Base-by-base conservation (phyloP, 257 asterid species). In the Avicennia marina region DNA sequence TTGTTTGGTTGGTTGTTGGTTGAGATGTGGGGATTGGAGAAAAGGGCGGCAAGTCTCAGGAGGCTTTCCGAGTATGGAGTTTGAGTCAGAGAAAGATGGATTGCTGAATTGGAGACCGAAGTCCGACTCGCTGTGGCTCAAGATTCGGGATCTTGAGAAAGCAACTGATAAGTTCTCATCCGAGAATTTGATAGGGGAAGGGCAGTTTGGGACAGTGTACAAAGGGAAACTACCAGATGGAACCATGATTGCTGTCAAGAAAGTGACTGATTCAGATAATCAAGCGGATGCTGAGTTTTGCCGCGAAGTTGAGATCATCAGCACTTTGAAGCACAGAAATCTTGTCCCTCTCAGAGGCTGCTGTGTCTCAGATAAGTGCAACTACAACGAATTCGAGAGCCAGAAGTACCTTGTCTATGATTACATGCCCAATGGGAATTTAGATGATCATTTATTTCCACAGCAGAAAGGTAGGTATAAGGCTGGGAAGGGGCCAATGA, bases 341-440 rank as follows among this genome's bases (percentile, higher is more conserved):
- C n/a, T n/a, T n/a, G n/a, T n/a, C n/a, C n/a, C n/a, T n/a, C n/a
- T n/a, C n/a, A n/a, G n/a, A n/a, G n/a, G n/a, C n/a, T n/a, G n/a
- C n/a, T n/a, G n/a, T n/a, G n/a, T n/a, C n/a, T n/a, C n/a, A n/a
- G n/a, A n/a, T n/a, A n/a, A n/a, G n/a, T n/a, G n/a, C n/a, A n/a
- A n/a, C n/a, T n/a, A n/a, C n/a, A n/a, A n/a, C n/a, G n/a, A 61
- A 3, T 50, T 48, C 0, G 66, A 63, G 27, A 90, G 79, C 44
- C 68, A 75, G 44, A 78, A 78, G 12, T 87, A 75, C 80, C 95
- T 90, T 5, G 81, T 90, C 11, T 90, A 87, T 34, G 98, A 90
- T 6, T 90, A 78, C 75, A 90, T 85, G 98, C 83, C 81, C 0
- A 90, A 82, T 48, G 98, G 98, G 2, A 90, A 87, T 38, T 95